A percentile compares a stretch with the other conserved stretches of the same genome.
Evolutionary conservation across 495 filamentous ascomycete species (phyloP).

Genomic region (Trichoderma orchidacearum): DNA sequence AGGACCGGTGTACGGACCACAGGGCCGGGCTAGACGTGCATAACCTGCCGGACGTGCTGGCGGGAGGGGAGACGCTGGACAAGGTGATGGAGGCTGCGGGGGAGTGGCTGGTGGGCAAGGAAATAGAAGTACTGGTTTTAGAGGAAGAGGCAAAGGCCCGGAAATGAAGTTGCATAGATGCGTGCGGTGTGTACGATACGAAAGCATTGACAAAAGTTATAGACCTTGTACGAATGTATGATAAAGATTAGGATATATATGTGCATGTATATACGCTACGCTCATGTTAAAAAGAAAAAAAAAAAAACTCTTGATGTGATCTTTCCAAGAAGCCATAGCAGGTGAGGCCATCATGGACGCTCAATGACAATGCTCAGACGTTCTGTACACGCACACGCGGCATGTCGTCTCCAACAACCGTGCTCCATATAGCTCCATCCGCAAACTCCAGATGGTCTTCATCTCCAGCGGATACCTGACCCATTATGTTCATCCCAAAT

Average conservation of each 20-base stretch:
- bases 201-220: background rate
- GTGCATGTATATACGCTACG: background rate
- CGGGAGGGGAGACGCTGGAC: constrained; percentile 56
- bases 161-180: background rate
- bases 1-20: constrained; percentile 91
- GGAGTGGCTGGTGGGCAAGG: constrained; percentile 62
- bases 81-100: constrained; percentile 70
- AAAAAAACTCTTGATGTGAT: background rate
- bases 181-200: background rate
- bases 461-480: background rate
- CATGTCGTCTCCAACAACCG: background rate
- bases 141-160: constrained; percentile 21
- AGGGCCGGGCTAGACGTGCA: constrained; percentile 70
- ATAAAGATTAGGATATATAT: background rate
- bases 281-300: background rate
- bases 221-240: background rate
- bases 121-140: constrained; percentile 54
- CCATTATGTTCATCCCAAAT: background rate
- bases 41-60: constrained; percentile 69
- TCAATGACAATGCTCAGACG: too few relatives aligned
- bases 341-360: too few relatives aligned
- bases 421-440: background rate
- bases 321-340: too few relatives aligned
- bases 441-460: background rate
- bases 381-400: too few relatives aligned